phyloP scores from a whole-genome alignment of 805 yeast genomes.

The Ascoidea tarda region DNA sequence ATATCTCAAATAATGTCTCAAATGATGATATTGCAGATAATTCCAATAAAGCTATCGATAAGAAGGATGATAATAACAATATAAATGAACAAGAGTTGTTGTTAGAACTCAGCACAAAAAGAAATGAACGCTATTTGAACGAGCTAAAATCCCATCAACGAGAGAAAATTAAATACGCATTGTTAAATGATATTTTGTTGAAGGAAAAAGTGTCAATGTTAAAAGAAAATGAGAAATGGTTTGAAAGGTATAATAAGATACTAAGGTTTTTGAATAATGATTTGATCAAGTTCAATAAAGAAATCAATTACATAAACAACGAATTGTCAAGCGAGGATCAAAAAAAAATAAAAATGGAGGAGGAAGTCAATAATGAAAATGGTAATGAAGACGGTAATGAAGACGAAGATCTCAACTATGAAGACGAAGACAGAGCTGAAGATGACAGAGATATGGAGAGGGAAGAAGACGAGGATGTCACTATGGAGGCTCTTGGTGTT shows the following conservation, averaged over 20 bases:
- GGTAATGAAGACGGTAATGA: too few relatives aligned
- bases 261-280: background rate
- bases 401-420: too few relatives aligned
- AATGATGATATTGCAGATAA: too few relatives aligned
- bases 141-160: background rate
- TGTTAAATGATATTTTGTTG: background rate
- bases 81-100: background rate
- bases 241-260: background rate
- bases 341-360: too few relatives aligned
- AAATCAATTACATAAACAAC: background rate
- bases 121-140: background rate
- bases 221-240: background rate
- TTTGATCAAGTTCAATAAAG: background rate
- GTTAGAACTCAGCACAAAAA: background rate
- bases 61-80: background rate
- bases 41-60: background rate
- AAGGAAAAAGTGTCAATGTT: background rate
- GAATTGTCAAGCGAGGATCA: background rate
- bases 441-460: too few relatives aligned
- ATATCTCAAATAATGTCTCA: too few relatives aligned
- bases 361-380: too few relatives aligned
- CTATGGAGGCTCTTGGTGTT: too few relatives aligned
- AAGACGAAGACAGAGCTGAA: too few relatives aligned
- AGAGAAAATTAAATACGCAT: background rate
- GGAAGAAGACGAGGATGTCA: too few relatives aligned